Base-by-base conservation (phyloP, 345 rosid genomes). In the Acer negundo region DNA sequence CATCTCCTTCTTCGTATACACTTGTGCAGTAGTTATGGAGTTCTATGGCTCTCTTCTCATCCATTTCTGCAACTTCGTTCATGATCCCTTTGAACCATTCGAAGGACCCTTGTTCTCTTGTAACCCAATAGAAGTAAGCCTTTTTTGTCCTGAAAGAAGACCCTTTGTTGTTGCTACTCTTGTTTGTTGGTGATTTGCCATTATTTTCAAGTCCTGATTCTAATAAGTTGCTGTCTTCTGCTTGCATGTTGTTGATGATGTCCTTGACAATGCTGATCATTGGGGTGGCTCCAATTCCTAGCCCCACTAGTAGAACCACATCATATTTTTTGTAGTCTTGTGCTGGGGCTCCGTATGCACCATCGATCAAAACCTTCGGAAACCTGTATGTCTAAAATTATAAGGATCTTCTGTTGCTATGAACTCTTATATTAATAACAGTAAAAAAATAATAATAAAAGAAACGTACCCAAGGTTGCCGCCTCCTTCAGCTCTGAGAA, bases 61-160 rank as follows among this genome's bases (percentile, higher is more conserved):
- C 96, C 91, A 90, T 77, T 67, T 91, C 97, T 0, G 97, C 86
- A n/a, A 92, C 94, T 81, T 94, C 98, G 31, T 92, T 84, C 98
- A 94, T 94, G 38, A 94, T 87, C 66, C 96, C 97, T 77, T 92
- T 94, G 80, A 94, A 94, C 98, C 98, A 94, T 68, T 94, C 97
- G 78, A 92, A 94, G 5, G 98, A 94, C 13, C 98, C 98, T 67
- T 94, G 98, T 20, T 94, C 98, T 11, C 97, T 74, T 1, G 98
- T 94, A 40, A 92, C 97, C 97, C 97, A 94, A 12, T 94, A 94
- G 90, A 92, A 94, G 82, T 92, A 94, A 13, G 98, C 97, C 75
- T 90, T 92, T 44, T 67, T 81, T 7, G 94, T 90, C 82, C 55
- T 90, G 86, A 94, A 89, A 64, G 79, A 72, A 67, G 78, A 70